Conservation (phyloP, 2,329 filamentous ascomycete genomes). For the Huntiella savannae region DNA sequence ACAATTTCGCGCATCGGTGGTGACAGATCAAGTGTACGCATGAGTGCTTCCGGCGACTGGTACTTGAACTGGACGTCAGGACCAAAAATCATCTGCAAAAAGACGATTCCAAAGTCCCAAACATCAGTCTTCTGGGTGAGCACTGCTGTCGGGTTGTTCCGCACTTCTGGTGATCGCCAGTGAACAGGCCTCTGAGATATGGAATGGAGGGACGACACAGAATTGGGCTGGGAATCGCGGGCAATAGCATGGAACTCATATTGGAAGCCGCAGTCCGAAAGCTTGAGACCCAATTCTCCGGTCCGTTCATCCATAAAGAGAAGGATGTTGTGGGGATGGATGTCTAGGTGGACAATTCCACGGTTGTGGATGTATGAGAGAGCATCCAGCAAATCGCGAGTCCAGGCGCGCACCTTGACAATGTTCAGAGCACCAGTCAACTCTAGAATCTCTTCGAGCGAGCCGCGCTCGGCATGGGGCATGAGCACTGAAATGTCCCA, state of each 20-base stretch:
- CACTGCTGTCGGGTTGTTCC: conserved; percentile 39
- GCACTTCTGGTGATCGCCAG: conserved; percentile 67
- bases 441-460: conserved; percentile 64
- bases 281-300: conserved; percentile 52
- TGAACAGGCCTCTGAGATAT: conserved; percentile 21
- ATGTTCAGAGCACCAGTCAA: conserved; percentile 56
- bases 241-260: conserved; percentile 44
- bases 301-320: conserved; percentile 45
- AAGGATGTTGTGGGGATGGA: conserved; percentile 64
- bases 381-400: conserved; percentile 76
- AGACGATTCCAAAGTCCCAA: conserved; percentile 84
- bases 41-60: conserved; percentile 56
- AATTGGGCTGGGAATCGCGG: conserved; percentile 30
- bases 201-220: conserved; percentile 48
- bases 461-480: conserved; percentile 64
- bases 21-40: conserved; percentile 53
- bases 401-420: conserved; percentile 68
- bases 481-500: conserved; percentile 64
- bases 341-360: conserved; percentile 65
- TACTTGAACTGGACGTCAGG: conserved; percentile 57
- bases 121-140: conserved; percentile 69
- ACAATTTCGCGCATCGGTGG: conserved; percentile 62
- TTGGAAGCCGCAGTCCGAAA: conserved; percentile 57
- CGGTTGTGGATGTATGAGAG: conserved; percentile 73
- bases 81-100: conserved; percentile 88